These are phyloP conservation scores for Dendrobium chrysotoxum DNA, from an alignment of 106 monocot genomes.

Conservation along the genomic window DNA sequence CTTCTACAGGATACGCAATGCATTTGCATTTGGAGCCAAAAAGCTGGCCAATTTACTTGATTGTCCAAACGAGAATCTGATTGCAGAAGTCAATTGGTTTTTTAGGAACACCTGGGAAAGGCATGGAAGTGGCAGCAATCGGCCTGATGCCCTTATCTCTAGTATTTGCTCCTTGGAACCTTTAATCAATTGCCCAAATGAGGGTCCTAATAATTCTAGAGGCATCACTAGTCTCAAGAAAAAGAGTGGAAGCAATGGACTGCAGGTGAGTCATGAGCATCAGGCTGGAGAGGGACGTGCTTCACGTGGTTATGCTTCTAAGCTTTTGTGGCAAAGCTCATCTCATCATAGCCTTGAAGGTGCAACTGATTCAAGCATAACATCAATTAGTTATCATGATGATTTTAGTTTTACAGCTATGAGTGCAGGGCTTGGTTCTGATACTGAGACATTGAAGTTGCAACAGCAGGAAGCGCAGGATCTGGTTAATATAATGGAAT, in stretches of 20 bases:
- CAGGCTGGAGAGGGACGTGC: no score
- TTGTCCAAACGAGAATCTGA: constrained; percentile 48
- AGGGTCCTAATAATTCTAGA: constrained; percentile 7
- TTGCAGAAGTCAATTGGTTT: constrained; percentile 62
- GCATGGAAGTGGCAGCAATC: constrained; percentile 42
- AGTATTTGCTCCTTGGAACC: constrained; percentile 5
- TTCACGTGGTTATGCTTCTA: constrained; percentile 1
- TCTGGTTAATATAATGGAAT: constrained; percentile 63
- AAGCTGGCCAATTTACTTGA: constrained; percentile 52
- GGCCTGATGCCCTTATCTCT: constrained; percentile 56
- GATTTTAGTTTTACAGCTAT: constrained; percentile 25
- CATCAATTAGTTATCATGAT: constrained; percentile 33
- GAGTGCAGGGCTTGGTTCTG: constrained; percentile 46
- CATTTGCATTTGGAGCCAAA: constrained; percentile 79
- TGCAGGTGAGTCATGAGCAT: background rate
- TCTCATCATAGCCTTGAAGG: constrained; percentile 31
- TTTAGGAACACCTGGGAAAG: constrained; percentile 79
- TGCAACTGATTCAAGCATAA: constrained; percentile 27
- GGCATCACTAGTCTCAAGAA: background rate
- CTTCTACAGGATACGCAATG: constrained; percentile 62
- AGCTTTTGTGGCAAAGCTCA: constrained; percentile 28
- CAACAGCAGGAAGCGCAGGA: constrained; percentile 70
- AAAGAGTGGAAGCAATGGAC: background rate
- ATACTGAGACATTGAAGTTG: constrained; percentile 35
- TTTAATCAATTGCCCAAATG: background rate